Base-by-base conservation (phyloP, 257 asterid genomes). In the Solanum stenotomum region DNA sequence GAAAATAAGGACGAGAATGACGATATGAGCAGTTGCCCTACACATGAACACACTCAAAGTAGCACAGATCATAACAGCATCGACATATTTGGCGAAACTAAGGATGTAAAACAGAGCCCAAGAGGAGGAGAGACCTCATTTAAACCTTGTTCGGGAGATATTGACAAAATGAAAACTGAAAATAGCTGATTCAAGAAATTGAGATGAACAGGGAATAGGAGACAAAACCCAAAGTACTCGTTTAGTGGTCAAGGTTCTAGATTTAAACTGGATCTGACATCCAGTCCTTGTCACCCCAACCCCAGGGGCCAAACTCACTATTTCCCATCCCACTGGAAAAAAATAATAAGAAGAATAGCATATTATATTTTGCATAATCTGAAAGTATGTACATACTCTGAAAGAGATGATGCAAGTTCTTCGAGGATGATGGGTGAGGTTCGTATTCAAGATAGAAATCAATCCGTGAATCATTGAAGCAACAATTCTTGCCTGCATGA, bases 341-440 rank as follows among this genome's bases (percentile, higher is more conserved):
- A 3, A 76, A 37, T 20, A 20, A 70, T 31, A 40, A 52, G 44
- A 38, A 38, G 42, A 38, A 38, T 23, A 77, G 83, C 52, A 63
- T 88, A 56, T 74, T 44, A 81, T 81, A 49, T 8, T 46, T 44
- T 81, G 40, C n/a, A 29, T 81, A 81, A 46, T 81, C 85, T 44
- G 68, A 81, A 81, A 10, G 86, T 34, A 65, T 91, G 89, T 71
- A 86, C 93, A 25, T 94, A 97, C 99, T 97, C 90, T 97, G 98
- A 89, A 96, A 97, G 81, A 97, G 98, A 91, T 96, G 99, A 88
- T 93, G 92, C 92, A 97, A 89, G 90, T 97, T 97, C 92, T 94
- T 97, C 1, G 98, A 84, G 86, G 99, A 97, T 87, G 99, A 89
- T 85, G 99, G 98, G 86, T 96, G 98, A 38, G 99, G 99, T 93